Base-by-base conservation (phyloP, 352 stramenopile species). In the Thalassiosira mediterranea region DNA sequence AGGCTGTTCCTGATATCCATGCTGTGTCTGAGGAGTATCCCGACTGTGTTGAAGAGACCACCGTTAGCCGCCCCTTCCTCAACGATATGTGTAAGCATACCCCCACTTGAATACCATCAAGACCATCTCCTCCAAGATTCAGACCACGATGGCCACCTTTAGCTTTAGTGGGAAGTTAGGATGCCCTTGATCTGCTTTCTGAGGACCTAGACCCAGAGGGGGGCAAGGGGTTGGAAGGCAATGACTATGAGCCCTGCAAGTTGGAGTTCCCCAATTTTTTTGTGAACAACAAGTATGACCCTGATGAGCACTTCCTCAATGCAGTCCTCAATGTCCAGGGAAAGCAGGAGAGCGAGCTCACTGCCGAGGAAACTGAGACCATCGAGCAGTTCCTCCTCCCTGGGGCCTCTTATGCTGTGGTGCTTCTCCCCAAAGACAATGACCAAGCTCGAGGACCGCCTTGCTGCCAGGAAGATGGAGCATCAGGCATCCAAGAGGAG, bases 231-330 rank as follows among this genome's bases (percentile, higher is more conserved):
- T 3, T 15, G 31, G n/a, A n/a, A n/a, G n/a, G n/a, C n/a, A 23
- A 58, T 58, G 49, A 58, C 25, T 58, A 31, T 58, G 17, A 58
- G 49, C 25, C 21, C 21, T 58, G 49, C 49, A n/a, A 10, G 49
- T 31, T 58, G 10, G 13, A 58, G 2, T 34, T 5, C 21, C 5
- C 17, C 3, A 34, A 32, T 25, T 26, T 58, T 32, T 26, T 13
- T 32, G 4, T 34, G 15, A 23, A 31, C 21, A 34, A 32, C 49
- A 2, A 4, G 2, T 58, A 58, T 13, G 49, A 28, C 21, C 29
- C 49, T 8, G 49, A 32, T 58, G 8, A 10, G 17, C 4, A 58
- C 13, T 58, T 58, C 29, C 11, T 58, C 3, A 37, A n/a, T 26
- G 49, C 21, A 31, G 49, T 58, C 25, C 21, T 58, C 25, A 58